Evolutionary conservation across 1,284 basidiomycete species (phyloP).

Genomic region (Bondarzewia mesenterica): DNA sequence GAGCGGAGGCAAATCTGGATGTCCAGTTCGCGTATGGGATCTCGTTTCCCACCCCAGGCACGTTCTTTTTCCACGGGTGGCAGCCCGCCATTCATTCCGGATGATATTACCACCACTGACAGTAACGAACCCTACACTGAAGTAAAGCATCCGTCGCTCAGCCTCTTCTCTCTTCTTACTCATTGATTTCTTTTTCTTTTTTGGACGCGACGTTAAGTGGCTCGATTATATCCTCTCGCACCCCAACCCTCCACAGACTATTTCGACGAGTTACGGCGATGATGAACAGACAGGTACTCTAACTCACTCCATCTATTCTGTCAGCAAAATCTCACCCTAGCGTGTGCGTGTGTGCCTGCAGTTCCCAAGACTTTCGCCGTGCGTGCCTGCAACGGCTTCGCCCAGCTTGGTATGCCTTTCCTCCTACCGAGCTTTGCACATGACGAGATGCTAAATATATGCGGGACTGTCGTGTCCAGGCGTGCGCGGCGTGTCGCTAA

Average conservation of each 20-base stretch:
- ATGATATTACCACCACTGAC: conserved; percentile 29
- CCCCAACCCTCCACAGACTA: conserved; percentile 39
- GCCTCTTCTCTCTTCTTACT: conserved; percentile 28
- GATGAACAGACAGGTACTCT: conserved; percentile 54
- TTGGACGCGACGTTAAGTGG: conserved; percentile 39
- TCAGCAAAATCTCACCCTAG: background rate
- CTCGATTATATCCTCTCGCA: conserved; percentile 38
- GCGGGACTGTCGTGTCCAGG: conserved; percentile 27
- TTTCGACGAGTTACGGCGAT: conserved; percentile 64
- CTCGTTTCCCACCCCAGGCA: conserved; percentile 38
- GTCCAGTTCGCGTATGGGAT: conserved; percentile 60
- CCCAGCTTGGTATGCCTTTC: conserved; percentile 26
- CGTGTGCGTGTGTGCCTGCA: background rate
- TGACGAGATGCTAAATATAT: conserved; percentile 2
- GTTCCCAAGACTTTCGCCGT: conserved; percentile 1
- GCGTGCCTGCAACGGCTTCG: background rate
- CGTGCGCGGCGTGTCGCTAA: conserved; percentile 54
- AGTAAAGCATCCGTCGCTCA: conserved; percentile 45
- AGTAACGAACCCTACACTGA: conserved; percentile 59
- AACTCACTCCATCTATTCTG: conserved; percentile 12
- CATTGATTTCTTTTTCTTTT: background rate
- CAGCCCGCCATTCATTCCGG: conserved; percentile 49
- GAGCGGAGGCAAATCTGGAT: conserved; percentile 67
- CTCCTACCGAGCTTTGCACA: background rate
- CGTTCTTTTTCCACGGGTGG: conserved; percentile 56